Conservation (phyloP, 73 alveolate species). For the Durusdinium trenchii region DNA sequence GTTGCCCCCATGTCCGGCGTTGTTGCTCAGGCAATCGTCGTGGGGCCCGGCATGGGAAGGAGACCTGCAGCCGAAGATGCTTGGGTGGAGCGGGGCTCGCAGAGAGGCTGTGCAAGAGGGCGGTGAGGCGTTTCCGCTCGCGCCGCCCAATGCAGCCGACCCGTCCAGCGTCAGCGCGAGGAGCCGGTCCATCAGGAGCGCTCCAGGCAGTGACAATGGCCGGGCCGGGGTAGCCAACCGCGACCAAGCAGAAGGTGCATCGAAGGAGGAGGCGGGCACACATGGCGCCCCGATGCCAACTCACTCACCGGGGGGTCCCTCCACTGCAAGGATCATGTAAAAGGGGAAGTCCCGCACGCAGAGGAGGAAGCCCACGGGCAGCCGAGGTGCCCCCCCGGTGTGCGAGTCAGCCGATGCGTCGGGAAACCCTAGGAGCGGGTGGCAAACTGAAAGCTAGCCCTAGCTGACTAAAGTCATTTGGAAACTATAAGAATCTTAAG, state of each 20-base stretch:
- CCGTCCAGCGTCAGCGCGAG: neutral
- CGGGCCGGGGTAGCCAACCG: neutral
- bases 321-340: conserved; percentile 1
- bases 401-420: too few species aligned
- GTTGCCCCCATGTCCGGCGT: neutral
- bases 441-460: too few species aligned
- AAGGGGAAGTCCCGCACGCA: neutral
- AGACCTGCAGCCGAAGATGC: neutral
- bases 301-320: conserved; percentile 9
- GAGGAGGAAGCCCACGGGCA: conserved; percentile 14
- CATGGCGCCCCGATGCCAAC: neutral
- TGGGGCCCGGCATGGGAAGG: neutral
- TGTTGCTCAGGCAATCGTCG: neutral
- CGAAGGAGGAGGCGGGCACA: neutral
- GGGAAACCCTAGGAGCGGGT: too few species aligned
- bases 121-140: neutral
- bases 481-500: too few species aligned
- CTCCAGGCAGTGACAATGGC: neutral
- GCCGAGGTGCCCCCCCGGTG: conserved; percentile 12
- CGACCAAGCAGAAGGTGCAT: neutral
- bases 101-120: too few species aligned
- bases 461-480: too few species aligned
- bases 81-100: too few species aligned
- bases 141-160: neutral
- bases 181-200: too few species aligned